phyloP scores from a whole-genome alignment of 352 stramenopile genomes.

The Globisporangium apiculatum region DNA sequence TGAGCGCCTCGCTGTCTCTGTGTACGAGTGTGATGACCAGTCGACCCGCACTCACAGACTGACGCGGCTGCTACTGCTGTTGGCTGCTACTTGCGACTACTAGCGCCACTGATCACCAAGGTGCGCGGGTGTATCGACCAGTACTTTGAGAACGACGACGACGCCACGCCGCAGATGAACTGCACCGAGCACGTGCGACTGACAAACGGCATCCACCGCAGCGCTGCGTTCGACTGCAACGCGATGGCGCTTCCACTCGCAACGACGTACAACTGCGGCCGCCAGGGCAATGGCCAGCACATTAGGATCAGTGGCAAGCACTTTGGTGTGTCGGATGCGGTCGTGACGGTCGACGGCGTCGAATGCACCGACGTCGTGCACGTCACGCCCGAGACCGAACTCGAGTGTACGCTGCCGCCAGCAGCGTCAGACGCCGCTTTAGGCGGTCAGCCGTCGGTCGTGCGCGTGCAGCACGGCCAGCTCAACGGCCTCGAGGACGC shows the following conservation, averaged over 20 bases:
- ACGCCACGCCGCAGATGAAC: conserved; percentile 22
- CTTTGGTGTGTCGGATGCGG: too few species aligned
- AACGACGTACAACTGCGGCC: conserved; percentile 71
- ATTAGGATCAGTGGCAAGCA: too few species aligned
- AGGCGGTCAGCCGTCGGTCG: conserved; percentile 33
- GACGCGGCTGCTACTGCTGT: too few species aligned
- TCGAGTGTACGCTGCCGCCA: conserved; percentile 76
- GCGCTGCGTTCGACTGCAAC: conserved; percentile 24
- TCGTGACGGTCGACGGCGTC: conserved; percentile 54
- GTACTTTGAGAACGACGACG: conserved; percentile 32
- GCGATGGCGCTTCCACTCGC: conserved; percentile 42
- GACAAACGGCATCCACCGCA: conserved; percentile 23
- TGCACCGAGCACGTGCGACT: conserved; percentile 24
- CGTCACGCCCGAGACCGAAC: conserved; percentile 38
- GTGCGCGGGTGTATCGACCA: conserved; percentile 77
- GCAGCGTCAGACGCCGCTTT: conserved; percentile 18
- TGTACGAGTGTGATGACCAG: too few species aligned
- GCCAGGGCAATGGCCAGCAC: conserved; percentile 17
- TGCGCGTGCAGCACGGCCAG: conserved; percentile 58
- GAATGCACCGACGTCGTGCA: conserved; percentile 65
- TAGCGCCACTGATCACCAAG: conserved; percentile 59
- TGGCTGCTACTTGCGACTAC: too few species aligned
- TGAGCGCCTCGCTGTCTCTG: too few species aligned
- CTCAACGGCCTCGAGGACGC: conserved; percentile 55
- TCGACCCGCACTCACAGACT: too few species aligned